A percentile compares a stretch with the other conserved stretches of the same genome.
Conservation (phyloP, 2,329 filamentous ascomycete species). For the Monilinia polystroma region DNA sequence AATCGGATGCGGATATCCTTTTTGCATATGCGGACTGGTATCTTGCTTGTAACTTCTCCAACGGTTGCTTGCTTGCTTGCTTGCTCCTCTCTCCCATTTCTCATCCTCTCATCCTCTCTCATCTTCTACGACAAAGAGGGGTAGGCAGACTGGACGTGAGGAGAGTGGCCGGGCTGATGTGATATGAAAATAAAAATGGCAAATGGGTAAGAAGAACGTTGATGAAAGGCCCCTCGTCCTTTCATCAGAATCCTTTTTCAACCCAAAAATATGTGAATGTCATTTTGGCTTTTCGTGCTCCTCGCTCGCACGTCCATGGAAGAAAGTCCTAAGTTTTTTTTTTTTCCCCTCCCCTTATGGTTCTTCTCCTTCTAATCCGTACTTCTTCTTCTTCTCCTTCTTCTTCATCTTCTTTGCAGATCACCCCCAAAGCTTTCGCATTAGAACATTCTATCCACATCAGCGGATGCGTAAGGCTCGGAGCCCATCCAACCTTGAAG, state of each 20-base stretch:
- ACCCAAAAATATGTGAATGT: no score
- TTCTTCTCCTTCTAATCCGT: no score
- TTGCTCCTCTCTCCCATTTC: no score
- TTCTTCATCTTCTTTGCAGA: not conserved
- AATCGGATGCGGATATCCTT: not conserved
- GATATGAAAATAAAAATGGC: not conserved
- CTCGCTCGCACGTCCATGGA: not conserved
- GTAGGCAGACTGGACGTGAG: not conserved
- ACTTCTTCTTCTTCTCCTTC: no score
- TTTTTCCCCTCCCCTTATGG: no score
- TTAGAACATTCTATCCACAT: conserved; percentile 16
- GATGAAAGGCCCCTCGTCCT: not conserved
- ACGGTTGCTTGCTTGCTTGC: no score
- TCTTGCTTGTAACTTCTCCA: not conserved
- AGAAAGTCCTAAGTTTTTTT: not conserved
- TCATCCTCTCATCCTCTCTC: not conserved
- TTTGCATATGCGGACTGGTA: not conserved
- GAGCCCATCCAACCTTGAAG: not conserved
- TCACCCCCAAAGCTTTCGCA: not conserved
- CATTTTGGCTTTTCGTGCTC: no score
- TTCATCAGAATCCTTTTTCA: not conserved
- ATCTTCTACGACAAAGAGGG: conserved; percentile 8
- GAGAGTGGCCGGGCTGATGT: not conserved
- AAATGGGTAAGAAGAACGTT: not conserved
- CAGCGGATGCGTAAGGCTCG: not conserved